phyloP scores from a whole-genome alignment of 2,329 filamentous ascomycete genomes.

The Blastomyces silverae region DNA sequence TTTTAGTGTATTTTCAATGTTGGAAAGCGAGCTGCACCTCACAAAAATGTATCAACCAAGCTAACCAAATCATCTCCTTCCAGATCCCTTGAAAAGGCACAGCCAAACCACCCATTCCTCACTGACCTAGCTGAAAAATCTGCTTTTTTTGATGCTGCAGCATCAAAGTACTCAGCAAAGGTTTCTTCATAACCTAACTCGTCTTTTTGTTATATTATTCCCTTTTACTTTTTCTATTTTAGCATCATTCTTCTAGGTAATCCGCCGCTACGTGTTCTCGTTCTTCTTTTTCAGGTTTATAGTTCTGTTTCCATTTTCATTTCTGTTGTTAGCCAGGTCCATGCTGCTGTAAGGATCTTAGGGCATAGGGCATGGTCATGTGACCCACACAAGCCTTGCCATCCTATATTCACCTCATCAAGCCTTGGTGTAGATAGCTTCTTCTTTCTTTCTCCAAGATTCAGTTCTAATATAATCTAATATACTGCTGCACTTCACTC shows the following conservation, averaged over 20 bases:
- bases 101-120: constrained; percentile 64
- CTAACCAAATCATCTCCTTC: constrained; percentile 1
- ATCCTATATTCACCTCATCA: too few species aligned
- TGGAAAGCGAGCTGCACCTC: not conserved
- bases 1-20: not conserved
- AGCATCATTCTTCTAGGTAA: not conserved
- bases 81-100: constrained; percentile 44
- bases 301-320: not conserved
- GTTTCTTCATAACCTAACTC: constrained; percentile 42
- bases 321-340: constrained; percentile 1
- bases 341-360: not conserved
- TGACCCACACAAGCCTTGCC: too few species aligned
- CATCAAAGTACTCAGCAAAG: constrained; percentile 79
- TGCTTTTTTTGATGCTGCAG: constrained; percentile 77
- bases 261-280: not conserved
- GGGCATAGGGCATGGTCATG: too few species aligned
- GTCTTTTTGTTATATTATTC: not conserved
- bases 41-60: constrained; percentile 22
- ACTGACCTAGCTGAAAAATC: constrained; percentile 76
- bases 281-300: not conserved
- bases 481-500: too few species aligned
- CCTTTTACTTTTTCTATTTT: not conserved
- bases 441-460: too few species aligned
- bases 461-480: too few species aligned
- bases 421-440: too few species aligned